Conservation (phyloP, 257 asterid genomes). For the Scutellaria barbata region DNA sequence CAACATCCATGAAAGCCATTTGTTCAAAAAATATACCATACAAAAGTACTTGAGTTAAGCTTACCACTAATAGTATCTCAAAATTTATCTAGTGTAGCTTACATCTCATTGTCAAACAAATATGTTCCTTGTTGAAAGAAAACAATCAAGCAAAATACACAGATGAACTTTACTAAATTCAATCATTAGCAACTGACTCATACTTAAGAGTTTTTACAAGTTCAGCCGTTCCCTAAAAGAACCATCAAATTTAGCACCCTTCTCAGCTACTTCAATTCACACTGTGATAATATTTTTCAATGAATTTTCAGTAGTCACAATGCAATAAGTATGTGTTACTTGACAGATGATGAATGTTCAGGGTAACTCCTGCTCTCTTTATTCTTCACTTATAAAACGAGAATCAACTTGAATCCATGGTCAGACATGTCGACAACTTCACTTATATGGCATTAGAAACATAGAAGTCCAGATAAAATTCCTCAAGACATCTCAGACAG, state of each 20-base stretch:
- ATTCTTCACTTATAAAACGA: background rate
- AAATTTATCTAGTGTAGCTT: background rate
- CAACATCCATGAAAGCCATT: too few species aligned
- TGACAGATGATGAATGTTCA: background rate
- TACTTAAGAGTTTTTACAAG: background rate
- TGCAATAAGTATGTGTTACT: background rate
- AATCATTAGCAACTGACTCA: conserved; percentile 4
- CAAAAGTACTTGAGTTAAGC: background rate
- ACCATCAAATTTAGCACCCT: background rate
- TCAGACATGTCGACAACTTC: too few species aligned
- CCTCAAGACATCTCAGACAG: background rate
- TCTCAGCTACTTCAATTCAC: background rate
- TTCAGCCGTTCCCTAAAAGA: conserved; percentile 1
- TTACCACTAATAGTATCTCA: background rate
- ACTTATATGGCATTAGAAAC: too few species aligned
- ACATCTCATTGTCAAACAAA: background rate
- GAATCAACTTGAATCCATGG: background rate
- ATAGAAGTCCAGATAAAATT: background rate
- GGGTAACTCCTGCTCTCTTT: background rate
- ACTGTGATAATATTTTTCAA: background rate
- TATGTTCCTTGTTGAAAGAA: background rate
- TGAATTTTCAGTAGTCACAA: background rate
- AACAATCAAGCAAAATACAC: conserved; percentile 5
- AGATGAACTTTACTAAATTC: background rate
- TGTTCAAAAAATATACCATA: too few species aligned